Percentiles rank a stretch among this genome's conserved stretches.
Conservation (phyloP, 1,139 yeast species). For the Diutina rugosa region DNA sequence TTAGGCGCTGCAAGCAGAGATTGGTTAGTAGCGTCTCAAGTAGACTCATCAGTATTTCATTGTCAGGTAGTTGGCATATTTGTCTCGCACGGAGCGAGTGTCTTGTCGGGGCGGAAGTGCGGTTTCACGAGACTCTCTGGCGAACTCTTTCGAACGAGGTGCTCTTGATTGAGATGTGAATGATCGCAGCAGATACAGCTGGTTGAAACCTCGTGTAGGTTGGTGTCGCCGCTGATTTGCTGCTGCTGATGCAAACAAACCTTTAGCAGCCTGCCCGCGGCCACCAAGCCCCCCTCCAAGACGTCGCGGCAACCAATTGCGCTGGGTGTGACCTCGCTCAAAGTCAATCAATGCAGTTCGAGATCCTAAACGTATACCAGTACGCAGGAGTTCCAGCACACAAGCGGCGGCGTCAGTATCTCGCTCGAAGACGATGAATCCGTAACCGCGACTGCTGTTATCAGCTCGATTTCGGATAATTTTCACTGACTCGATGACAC, state of each 20-base stretch:
- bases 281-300: slow-evolving; percentile 55
- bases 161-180: slow-evolving; percentile 4
- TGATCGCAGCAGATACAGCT: not conserved
- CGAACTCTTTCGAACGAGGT: slow-evolving; percentile 6
- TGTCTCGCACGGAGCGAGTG: slow-evolving; percentile 6
- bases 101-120: not conserved
- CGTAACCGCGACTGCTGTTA: slow-evolving; percentile 68
- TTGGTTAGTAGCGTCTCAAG: too few species aligned
- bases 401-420: slow-evolving; percentile 49
- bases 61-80: slow-evolving; percentile 7
- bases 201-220: not conserved
- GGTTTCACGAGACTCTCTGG: slow-evolving; percentile 2
- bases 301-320: slow-evolving; percentile 66
- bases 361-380: slow-evolving; percentile 17
- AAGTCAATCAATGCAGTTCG: slow-evolving; percentile 61
- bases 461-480: slow-evolving; percentile 45
- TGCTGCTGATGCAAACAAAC: slow-evolving; percentile 7
- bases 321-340: slow-evolving; percentile 67
- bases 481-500: slow-evolving; percentile 56
- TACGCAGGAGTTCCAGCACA: slow-evolving; percentile 42
- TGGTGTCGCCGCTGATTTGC: slow-evolving; percentile 6
- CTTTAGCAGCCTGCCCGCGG: slow-evolving; percentile 7
- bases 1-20: too few species aligned
- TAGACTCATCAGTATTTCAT: not conserved
- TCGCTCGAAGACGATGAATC: slow-evolving; percentile 60